Conservation (phyloP, 305 asterid genomes). For the Fraxinus baroniana region DNA sequence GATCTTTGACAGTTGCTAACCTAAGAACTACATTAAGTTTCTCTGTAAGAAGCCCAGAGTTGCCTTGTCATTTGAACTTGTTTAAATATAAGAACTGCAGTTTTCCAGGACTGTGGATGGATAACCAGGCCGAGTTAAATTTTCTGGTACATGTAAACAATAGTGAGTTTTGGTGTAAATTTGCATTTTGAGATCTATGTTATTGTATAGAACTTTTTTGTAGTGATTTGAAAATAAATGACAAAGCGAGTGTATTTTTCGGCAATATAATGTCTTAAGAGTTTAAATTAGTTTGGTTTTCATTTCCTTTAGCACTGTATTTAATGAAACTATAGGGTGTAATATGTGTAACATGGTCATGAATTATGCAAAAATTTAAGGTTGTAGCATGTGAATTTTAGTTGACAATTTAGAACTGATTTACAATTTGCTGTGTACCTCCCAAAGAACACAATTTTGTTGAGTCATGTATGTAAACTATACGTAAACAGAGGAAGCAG, state of each 20-base stretch:
- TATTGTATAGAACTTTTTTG: not conserved
- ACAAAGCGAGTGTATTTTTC: not conserved
- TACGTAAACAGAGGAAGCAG: not conserved
- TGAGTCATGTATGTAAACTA: not conserved
- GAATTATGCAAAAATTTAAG: not conserved
- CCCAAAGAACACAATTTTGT: not conserved
- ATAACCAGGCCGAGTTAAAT: slow-evolving; percentile 13
- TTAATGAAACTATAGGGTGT: not conserved
- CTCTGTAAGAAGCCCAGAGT: not conserved
- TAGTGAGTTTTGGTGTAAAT: not conserved
- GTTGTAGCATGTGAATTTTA: not conserved
- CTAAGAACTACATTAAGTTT: not conserved
- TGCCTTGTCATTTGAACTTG: slow-evolving; percentile 13
- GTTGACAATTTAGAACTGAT: not conserved
- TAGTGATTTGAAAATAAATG: not conserved
- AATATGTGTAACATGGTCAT: not conserved
- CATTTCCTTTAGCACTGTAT: not conserved
- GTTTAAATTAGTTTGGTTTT: not conserved
- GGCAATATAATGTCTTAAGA: not conserved
- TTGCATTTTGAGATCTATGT: not conserved
- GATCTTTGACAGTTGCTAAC: slow-evolving; percentile 1
- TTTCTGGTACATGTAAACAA: not conserved
- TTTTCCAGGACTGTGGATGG: slow-evolving; percentile 1
- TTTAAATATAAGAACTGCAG: slow-evolving; percentile 18
- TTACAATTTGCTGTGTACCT: not conserved